Conservation (phyloP, 2,329 filamentous ascomycete genomes). For the Pleoardoris graminearum region DNA sequence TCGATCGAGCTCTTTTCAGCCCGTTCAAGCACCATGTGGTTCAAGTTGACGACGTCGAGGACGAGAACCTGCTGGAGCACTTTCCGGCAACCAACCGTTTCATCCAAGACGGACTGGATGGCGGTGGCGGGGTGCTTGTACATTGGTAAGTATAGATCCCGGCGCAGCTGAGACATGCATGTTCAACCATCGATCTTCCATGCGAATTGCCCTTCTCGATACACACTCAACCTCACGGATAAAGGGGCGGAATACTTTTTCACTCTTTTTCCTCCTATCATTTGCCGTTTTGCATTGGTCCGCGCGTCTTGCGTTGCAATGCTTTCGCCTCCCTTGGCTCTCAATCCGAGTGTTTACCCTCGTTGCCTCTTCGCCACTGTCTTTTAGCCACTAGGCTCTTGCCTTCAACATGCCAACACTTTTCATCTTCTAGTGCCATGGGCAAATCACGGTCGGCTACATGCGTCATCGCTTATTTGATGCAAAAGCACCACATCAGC, state of each 20-base stretch:
- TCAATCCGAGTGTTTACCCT: conserved; percentile 21
- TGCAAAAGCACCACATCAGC: conserved; percentile 59
- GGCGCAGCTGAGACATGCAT: conserved; percentile 42
- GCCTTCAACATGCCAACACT: conserved; percentile 37
- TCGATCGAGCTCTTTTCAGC: conserved; percentile 60
- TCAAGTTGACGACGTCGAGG: conserved; percentile 87
- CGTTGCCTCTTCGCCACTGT: conserved; percentile 43
- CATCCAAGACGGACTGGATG: conserved; percentile 74
- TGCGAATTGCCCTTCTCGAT: conserved; percentile 34
- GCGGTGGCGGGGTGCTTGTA: conserved; percentile 65
- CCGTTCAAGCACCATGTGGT: conserved; percentile 74
- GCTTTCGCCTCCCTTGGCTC: conserved; percentile 15
- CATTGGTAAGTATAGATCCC: conserved; percentile 64
- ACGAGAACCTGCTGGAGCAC: conserved; percentile 82
- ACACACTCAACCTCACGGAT: conserved; percentile 36
- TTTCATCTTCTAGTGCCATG: conserved; percentile 71
- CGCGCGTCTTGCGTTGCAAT: conserved; percentile 27
- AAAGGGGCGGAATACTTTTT: conserved; percentile 6
- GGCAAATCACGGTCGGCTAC: conserved; percentile 92
- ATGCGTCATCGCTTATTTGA: conserved; percentile 80
- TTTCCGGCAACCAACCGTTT: conserved; percentile 79
- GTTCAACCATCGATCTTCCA: conserved; percentile 35
- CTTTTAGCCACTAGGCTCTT: conserved; percentile 30
- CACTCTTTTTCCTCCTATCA: conserved; percentile 6
- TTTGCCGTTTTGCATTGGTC: conserved; percentile 11